Evolutionary conservation across 257 asterid species (phyloP).

Genomic region (Solanum corneliomulleri): DNA sequence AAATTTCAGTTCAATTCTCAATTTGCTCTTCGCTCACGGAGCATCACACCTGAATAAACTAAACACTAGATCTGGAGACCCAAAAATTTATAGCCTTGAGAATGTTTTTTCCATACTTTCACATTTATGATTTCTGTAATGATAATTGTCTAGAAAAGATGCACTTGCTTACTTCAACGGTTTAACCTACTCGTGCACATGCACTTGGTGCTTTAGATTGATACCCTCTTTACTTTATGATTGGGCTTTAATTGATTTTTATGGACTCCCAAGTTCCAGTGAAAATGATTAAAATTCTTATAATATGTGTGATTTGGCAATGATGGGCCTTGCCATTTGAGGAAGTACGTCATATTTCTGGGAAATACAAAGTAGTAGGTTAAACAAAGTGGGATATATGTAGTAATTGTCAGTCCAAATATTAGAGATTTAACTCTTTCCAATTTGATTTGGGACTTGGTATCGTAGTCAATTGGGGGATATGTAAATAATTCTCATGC

Average conservation of each 20-base stretch:
- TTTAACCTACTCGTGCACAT: not conserved
- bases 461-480: not conserved
- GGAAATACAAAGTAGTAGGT: not conserved
- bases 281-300: not conserved
- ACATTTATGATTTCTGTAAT: not conserved
- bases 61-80: not conserved
- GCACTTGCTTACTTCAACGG: not conserved
- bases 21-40: not conserved
- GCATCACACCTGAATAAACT: not conserved
- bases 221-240: not conserved
- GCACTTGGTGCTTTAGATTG: not conserved
- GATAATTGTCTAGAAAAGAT: not conserved
- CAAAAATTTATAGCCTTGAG: not conserved
- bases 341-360: not conserved
- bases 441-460: not conserved
- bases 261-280: not conserved
- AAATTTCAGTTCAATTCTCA: not conserved
- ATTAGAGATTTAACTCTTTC: not conserved
- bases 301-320: not conserved
- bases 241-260: not conserved
- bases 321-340: not conserved
- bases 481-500: not conserved
- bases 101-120: not conserved
- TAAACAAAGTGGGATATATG: not conserved
- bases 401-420: not conserved